Base-by-base conservation (phyloP, 1,284 basidiomycete species). In the Ustilago trichophora region DNA sequence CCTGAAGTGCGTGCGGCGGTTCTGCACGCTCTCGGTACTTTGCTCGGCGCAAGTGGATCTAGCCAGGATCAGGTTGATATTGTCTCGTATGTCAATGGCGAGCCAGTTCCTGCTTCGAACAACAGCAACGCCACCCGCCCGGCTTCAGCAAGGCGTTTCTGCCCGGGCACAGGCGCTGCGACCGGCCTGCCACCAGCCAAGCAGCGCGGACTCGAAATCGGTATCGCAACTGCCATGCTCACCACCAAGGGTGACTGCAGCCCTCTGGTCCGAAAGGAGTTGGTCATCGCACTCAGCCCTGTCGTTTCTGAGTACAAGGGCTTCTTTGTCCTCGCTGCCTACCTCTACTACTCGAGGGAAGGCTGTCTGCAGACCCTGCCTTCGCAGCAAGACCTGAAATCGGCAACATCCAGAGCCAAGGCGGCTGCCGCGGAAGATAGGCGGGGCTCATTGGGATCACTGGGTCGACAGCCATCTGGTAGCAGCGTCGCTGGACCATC, bases 261-360 rank as follows among this genome's bases (percentile, higher is more conserved):
- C 64, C 95, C 96, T 0, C 91, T 97, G 87, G 94, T 95, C 7
- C 85, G 96, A 63, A 97, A 97, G 83, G 96, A 98, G 82, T 85
- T 98, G 11, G 86, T 98, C 31, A 88, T 97, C 31, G 86, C 98
- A 33, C 89, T 98, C 46, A 94, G 91, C 72, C 92, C 92, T 72
- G 85, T 98, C 19, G 93, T 95, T 13, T 91, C 92, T 79, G 93
- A 97, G 82, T 98, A 94, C 91, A 85, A 92, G 58, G 94, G 95
- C 10, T 93, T 93, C 84, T 93, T 98, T 74, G 91, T 95, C 41
- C 88, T 94, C 27, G 95, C 94, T 51, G 93, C 95, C 0, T 98
- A 95, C 92, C 84, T 92, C 22, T 93, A 94, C 83, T 92, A 91
- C 88, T 91, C 80, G 91, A 93, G 80, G 31, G 57, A 55, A 51